Evolutionary conservation across 371 early-diverging fungal genomes (phyloP).

Genomic region (Mucor lusitanicus): DNA sequence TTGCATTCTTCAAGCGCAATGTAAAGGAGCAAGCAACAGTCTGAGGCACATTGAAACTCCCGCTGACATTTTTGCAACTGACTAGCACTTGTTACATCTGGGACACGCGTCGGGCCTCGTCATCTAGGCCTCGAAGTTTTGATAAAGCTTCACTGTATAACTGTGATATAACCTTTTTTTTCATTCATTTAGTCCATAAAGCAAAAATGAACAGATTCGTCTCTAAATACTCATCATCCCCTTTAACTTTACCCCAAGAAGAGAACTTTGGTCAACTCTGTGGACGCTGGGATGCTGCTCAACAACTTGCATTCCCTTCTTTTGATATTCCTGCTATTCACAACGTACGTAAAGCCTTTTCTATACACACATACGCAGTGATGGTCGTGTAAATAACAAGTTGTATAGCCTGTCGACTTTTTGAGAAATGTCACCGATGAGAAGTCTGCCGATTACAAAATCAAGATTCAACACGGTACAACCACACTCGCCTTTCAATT

Average conservation of each 20-base stretch:
- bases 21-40: not conserved
- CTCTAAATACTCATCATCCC: slow-evolving; percentile 53
- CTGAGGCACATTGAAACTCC: not conserved
- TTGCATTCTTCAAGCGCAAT: not conserved
- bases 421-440: slow-evolving; percentile 65
- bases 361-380: not conserved
- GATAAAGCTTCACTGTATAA: not conserved
- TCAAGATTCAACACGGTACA: slow-evolving; percentile 97
- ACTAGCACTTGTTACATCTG: not conserved
- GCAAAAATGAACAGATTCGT: slow-evolving; percentile 59
- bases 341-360: slow-evolving; percentile 53
- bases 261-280: slow-evolving; percentile 32
- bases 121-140: not conserved
- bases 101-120: slow-evolving; percentile 19
- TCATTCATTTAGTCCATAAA: not conserved
- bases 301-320: slow-evolving; percentile 67
- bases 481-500: slow-evolving; percentile 99
- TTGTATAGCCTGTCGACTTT: slow-evolving; percentile 64
- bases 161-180: slow-evolving; percentile 1
- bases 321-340: slow-evolving; percentile 75
- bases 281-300: slow-evolving; percentile 65
- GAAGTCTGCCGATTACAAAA: slow-evolving; percentile 60
- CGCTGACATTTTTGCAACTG: not conserved
- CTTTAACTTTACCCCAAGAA: slow-evolving; percentile 41
- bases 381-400: not conserved